These are phyloP conservation scores for Silybum marianum DNA, from an alignment of 129 eudicot species.

Conservation along the genomic window DNA sequence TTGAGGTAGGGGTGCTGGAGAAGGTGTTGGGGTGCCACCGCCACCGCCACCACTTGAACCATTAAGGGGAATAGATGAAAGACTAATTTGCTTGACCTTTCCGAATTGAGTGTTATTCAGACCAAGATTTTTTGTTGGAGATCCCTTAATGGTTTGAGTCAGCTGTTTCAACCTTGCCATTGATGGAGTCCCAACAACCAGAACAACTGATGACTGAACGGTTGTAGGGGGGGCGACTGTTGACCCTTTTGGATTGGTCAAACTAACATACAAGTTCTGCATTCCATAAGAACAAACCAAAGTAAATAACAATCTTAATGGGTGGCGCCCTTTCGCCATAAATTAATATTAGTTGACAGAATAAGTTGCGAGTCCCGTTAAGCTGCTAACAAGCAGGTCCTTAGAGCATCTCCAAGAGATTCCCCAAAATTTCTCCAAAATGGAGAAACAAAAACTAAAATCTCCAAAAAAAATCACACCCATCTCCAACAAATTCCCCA, in stretches of 20 bases:
- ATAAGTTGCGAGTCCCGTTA: too few species aligned
- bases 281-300: constrained; percentile 9
- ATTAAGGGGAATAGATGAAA: constrained; percentile 64
- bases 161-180: constrained; percentile 73
- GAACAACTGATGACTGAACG: constrained; percentile 65
- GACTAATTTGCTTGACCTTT: constrained; percentile 86
- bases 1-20: constrained; percentile 62
- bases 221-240: constrained; percentile 82
- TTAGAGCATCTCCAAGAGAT: too few species aligned
- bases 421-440: too few species aligned
- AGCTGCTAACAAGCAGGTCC: too few species aligned
- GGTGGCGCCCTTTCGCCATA: not conserved
- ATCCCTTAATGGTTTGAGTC: constrained; percentile 75
- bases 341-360: too few species aligned
- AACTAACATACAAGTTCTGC: constrained; percentile 88
- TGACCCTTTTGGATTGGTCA: constrained; percentile 80
- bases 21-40: constrained; percentile 48
- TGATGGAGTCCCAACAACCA: constrained; percentile 79
- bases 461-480: too few species aligned
- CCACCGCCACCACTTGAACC: constrained; percentile 40
- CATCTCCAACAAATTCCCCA: too few species aligned
- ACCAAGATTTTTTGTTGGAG: constrained; percentile 83
- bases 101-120: constrained; percentile 91
- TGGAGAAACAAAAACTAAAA: too few species aligned
- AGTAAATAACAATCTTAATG: constrained; percentile 8